A percentile compares a stretch with the other conserved stretches of the same genome.
Conservation (phyloP, 257 asterid genomes). For the Capsicum chinense region DNA sequence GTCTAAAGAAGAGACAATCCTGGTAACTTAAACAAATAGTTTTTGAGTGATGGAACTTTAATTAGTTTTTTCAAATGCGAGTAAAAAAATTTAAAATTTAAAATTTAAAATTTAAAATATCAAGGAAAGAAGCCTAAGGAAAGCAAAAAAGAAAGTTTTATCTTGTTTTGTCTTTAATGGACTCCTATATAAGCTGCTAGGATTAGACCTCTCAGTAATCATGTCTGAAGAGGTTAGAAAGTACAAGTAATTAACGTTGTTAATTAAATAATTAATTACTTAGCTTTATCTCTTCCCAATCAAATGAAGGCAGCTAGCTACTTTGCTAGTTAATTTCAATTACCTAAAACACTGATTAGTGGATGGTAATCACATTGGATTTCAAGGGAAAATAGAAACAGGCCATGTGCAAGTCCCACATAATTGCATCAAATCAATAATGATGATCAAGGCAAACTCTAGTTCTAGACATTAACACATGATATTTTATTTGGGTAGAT, state of each 20-base stretch:
- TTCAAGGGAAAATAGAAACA: slow-evolving; percentile 36
- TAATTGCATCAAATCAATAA: slow-evolving; percentile 37
- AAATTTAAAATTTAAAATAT: not conserved
- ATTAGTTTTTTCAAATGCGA: not conserved
- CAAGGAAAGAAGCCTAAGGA: not conserved
- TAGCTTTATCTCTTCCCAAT: not conserved
- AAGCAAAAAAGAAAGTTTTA: not conserved
- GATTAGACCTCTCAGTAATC: not conserved
- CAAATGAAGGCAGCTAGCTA: not conserved
- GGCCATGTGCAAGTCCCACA: slow-evolving; percentile 42
- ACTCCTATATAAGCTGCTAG: not conserved
- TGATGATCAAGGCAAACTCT: slow-evolving; percentile 31
- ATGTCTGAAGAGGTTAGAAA: not conserved
- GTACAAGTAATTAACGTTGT: not conserved
- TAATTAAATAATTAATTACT: not conserved
- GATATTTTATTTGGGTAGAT: not conserved
- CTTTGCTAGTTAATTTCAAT: not conserved
- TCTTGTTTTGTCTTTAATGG: not conserved
- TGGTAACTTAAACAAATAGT: not conserved
- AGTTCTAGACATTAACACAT: slow-evolving; percentile 40
- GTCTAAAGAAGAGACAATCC: not conserved
- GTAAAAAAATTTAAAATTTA: not conserved
- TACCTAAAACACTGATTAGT: slow-evolving; percentile 15
- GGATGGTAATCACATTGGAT: slow-evolving; percentile 22
- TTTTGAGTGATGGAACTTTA: not conserved